These are phyloP conservation scores for Conticribra weissflogii DNA, from an alignment of 108 stramenopile species.

Conservation along the genomic window DNA sequence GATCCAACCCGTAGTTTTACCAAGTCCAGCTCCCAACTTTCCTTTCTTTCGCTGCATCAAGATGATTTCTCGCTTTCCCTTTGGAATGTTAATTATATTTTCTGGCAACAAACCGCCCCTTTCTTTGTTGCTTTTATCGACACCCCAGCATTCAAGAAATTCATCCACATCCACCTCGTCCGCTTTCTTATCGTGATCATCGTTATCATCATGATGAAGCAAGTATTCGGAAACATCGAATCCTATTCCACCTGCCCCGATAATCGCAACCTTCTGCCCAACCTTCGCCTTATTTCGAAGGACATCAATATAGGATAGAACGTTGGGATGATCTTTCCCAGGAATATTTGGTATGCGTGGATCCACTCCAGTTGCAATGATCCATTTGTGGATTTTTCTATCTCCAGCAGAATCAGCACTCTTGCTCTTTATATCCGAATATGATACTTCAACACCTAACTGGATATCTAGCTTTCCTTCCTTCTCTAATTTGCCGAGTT, in stretches of 20 bases:
- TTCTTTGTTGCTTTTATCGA: conserved; percentile 67
- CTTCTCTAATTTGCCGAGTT: conserved; percentile 52
- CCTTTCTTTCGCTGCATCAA: conserved; percentile 95
- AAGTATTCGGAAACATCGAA: conserved; percentile 97
- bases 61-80: conserved; percentile 70
- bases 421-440: conserved; percentile 57
- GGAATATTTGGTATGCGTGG: conserved; percentile 89
- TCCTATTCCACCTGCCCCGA: conserved; percentile 98
- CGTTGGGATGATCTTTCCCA: conserved; percentile 88
- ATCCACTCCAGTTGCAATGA: conserved; percentile 93
- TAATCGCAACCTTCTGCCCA: conserved; percentile 90
- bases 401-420: conserved; percentile 14
- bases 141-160: conserved; percentile 93
- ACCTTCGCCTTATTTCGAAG: conserved; percentile 77
- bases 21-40: conserved; percentile 89
- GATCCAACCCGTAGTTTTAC: conserved; percentile 98
- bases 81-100: conserved; percentile 27
- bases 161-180: conserved; percentile 66
- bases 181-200: conserved; percentile 54
- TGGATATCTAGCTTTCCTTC: conserved; percentile 47
- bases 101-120: conserved; percentile 68
- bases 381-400: conserved; percentile 79
- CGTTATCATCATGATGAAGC: conserved; percentile 62
- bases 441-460: conserved; percentile 56
- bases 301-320: conserved; percentile 95